A percentile compares a stretch with the other conserved stretches of the same genome.
Conservation (phyloP, 2,329 filamentous ascomycete genomes). For the Neodidymelliopsis sp. region DNA sequence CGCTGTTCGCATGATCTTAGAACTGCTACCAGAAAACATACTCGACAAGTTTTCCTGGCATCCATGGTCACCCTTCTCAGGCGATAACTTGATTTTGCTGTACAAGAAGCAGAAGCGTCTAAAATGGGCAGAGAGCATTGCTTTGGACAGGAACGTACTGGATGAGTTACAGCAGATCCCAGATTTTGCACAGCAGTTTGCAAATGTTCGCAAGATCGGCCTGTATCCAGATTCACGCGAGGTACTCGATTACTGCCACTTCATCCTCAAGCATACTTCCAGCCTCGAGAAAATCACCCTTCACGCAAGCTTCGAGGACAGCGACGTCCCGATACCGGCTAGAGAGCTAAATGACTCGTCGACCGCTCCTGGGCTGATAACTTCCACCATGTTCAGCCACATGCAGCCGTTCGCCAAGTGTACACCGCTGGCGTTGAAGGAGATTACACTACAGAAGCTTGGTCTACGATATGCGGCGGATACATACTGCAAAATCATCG, state of each 20-base stretch:
- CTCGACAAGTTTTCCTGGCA: slow-evolving; percentile 61
- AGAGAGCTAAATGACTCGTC: slow-evolving; percentile 58
- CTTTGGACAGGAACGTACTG: slow-evolving; percentile 53
- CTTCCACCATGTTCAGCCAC: slow-evolving; percentile 55
- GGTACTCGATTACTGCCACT: slow-evolving; percentile 54
- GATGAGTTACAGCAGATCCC: slow-evolving; percentile 53
- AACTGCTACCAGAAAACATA: slow-evolving; percentile 57
- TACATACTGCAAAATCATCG: slow-evolving; percentile 57
- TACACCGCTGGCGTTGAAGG: slow-evolving; percentile 54
- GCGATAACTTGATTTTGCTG: slow-evolving; percentile 57
- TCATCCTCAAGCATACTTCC: slow-evolving; percentile 52
- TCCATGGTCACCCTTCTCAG: slow-evolving; percentile 57
- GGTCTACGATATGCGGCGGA: slow-evolving; percentile 57
- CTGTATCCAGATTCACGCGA: slow-evolving; percentile 57
- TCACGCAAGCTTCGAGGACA: slow-evolving; percentile 56
- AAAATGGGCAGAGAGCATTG: slow-evolving; percentile 58
- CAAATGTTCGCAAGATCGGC: slow-evolving; percentile 54
- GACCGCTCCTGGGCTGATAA: slow-evolving; percentile 56
- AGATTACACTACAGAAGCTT: slow-evolving; percentile 55
- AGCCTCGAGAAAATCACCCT: slow-evolving; percentile 56
- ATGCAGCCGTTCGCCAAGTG: slow-evolving; percentile 57
- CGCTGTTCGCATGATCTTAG: slow-evolving; percentile 57
- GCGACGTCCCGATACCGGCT: slow-evolving; percentile 40
- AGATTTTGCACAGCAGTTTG: slow-evolving; percentile 51
- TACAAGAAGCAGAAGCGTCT: slow-evolving; percentile 58